These are phyloP conservation scores for Cercospora sp. DNA, from an alignment of 2,329 filamentous ascomycete genomes.

Conservation along the genomic window DNA sequence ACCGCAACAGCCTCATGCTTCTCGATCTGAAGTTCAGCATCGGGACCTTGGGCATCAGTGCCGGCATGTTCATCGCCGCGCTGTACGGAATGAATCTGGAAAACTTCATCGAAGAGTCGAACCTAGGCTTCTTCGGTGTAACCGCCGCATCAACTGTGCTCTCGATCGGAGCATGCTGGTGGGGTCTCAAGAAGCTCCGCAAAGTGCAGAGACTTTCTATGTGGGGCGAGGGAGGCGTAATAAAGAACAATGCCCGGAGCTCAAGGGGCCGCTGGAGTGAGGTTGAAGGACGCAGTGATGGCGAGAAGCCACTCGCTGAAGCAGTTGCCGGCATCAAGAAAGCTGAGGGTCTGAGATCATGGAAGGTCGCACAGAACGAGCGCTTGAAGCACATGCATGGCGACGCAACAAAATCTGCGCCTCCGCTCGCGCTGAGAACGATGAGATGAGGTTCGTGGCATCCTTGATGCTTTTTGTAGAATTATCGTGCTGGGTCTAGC, in stretches of 20 bases:
- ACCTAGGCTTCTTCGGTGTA: conserved; percentile 79
- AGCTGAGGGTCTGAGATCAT: conserved; percentile 33
- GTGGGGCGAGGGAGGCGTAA: conserved; percentile 62
- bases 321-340: conserved; percentile 33
- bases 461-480: not conserved
- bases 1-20: conserved; percentile 97
- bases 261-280: conserved; percentile 35
- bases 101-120: conserved; percentile 95
- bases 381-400: conserved; percentile 18
- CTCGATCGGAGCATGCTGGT: conserved; percentile 76
- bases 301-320: conserved; percentile 29
- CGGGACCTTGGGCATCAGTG: conserved; percentile 88
- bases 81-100: conserved; percentile 99
- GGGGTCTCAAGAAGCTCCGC: conserved; percentile 79
- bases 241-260: conserved; percentile 30
- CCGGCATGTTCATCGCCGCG: conserved; percentile 93
- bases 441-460: not conserved
- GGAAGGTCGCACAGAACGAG: conserved; percentile 33
- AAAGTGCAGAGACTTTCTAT: conserved; percentile 87
- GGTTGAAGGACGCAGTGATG: conserved; percentile 25
- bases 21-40: conserved; percentile 96
- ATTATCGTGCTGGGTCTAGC: conserved; percentile 13
- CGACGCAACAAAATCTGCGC: not conserved
- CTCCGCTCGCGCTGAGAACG: conserved; percentile 7
- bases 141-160: conserved; percentile 69